phyloP scores from a whole-genome alignment of 2,329 filamentous ascomycete genomes.

The Teratosphaeria gauchensis region DNA sequence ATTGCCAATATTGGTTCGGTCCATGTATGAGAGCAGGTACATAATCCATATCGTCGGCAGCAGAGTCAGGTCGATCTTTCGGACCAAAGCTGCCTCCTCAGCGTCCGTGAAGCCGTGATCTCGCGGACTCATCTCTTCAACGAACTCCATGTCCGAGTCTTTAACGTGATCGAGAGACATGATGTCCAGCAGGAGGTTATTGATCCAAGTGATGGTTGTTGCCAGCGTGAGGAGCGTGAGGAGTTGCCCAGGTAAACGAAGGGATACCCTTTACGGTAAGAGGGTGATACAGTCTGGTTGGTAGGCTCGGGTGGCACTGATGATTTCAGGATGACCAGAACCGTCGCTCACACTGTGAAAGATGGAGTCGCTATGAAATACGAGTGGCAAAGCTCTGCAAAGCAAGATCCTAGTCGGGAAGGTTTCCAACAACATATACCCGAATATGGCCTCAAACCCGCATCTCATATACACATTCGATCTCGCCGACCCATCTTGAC shows the following conservation, averaged over 20 bases:
- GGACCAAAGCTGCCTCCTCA: slow-evolving; percentile 36
- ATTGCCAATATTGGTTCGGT: slow-evolving; percentile 37
- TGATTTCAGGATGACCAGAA: not conserved
- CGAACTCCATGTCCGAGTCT: slow-evolving; percentile 13
- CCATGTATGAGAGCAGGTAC: slow-evolving; percentile 41
- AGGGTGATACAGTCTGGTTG: not conserved
- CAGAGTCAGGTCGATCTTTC: slow-evolving; percentile 36
- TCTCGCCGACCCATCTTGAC: not conserved
- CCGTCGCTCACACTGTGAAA: not conserved
- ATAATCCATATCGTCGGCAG: slow-evolving; percentile 42
- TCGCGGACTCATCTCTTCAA: slow-evolving; percentile 9
- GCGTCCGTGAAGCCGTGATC: slow-evolving; percentile 10
- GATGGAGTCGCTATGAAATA: not conserved
- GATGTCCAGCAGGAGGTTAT: not conserved
- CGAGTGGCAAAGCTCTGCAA: not conserved
- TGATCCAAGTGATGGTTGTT: not conserved
- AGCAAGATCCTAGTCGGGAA: not conserved
- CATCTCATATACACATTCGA: not conserved
- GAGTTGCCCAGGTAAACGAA: not conserved
- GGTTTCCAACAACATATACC: not conserved
- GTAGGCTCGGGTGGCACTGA: not conserved
- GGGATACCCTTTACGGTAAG: no score
- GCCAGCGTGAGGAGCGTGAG: not conserved
- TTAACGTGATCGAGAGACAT: slow-evolving; percentile 10
- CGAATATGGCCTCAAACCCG: not conserved